These are phyloP conservation scores for Euclidium syriacum DNA, from an alignment of 345 rosid genomes.

Conservation along the genomic window DNA sequence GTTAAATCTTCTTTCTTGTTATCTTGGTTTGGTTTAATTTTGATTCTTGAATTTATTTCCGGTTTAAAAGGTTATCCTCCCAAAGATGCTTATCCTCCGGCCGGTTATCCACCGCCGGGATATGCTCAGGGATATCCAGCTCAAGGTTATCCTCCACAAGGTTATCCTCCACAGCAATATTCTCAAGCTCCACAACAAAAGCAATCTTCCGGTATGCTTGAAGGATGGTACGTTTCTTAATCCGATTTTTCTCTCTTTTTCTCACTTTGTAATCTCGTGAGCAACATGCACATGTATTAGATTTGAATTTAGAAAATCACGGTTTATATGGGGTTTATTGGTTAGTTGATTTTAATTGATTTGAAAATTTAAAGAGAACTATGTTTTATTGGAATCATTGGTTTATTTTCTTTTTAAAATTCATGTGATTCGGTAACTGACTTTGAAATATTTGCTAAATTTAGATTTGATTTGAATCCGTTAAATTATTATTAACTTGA, in stretches of 20 bases:
- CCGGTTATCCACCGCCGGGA: conserved; percentile 55
- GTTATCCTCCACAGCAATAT: conserved; percentile 42
- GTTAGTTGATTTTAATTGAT: too few relatives aligned
- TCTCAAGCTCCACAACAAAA: conserved; percentile 39
- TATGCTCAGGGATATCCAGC: conserved; percentile 48
- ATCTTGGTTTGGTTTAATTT: background rate
- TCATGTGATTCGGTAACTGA: too few relatives aligned
- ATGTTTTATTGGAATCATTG: too few relatives aligned
- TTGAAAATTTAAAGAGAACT: too few relatives aligned
- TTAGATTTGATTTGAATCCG: too few relatives aligned
- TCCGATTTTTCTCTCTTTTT: background rate
- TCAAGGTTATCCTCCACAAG: conserved; percentile 43
- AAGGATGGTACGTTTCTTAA: conserved; percentile 52
- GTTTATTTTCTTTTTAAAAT: too few relatives aligned
- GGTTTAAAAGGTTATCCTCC: conserved; percentile 18
- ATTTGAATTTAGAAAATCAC: too few relatives aligned
- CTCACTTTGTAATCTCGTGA: background rate
- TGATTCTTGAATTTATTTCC: background rate
- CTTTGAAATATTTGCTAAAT: too few relatives aligned
- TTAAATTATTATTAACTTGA: too few relatives aligned
- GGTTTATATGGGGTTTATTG: too few relatives aligned
- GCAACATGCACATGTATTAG: too few relatives aligned
- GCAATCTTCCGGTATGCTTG: conserved; percentile 43
- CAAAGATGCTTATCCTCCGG: conserved; percentile 49
- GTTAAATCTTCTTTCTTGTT: background rate